These are phyloP conservation scores for Salvia sclarea DNA, from an alignment of 305 asterid species.

Conservation along the genomic window DNA sequence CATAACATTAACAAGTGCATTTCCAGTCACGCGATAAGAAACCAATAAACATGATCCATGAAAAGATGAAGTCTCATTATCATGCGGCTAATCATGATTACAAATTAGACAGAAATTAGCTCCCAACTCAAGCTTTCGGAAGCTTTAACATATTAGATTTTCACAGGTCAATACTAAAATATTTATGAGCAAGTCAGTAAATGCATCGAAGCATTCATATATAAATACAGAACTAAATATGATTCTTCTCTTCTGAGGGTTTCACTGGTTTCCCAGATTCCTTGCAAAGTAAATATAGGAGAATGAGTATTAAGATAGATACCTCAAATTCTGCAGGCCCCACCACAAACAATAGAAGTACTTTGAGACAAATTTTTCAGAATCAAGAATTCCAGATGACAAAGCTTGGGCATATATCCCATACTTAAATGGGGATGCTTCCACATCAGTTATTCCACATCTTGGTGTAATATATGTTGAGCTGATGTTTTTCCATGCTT, in stretches of 20 bases:
- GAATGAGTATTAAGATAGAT: neutral
- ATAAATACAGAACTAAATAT: neutral
- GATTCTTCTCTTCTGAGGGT: neutral
- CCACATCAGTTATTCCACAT: slow-evolving; percentile 53
- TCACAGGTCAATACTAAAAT: neutral
- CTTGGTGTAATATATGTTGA: slow-evolving; percentile 53
- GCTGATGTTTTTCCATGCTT: slow-evolving; percentile 59
- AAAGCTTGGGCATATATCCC: slow-evolving; percentile 83
- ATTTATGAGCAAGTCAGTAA: no score
- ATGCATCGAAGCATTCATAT: no score
- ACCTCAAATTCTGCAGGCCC: slow-evolving; percentile 95
- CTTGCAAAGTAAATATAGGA: neutral
- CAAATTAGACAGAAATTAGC: no score
- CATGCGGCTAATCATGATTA: neutral
- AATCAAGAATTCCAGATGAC: slow-evolving; percentile 65
- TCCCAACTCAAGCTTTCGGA: neutral
- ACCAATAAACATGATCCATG: neutral
- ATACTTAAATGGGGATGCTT: slow-evolving; percentile 47
- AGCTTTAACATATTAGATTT: neutral
- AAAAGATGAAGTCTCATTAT: neutral
- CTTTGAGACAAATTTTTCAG: slow-evolving; percentile 63
- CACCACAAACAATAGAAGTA: slow-evolving; percentile 94
- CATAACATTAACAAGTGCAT: neutral
- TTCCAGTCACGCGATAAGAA: neutral
- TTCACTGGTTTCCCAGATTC: neutral